Percentiles rank a stretch among this genome's conserved stretches.
phyloP scores from a whole-genome alignment of 441 rosid species.

The Erodium moschatum region DNA sequence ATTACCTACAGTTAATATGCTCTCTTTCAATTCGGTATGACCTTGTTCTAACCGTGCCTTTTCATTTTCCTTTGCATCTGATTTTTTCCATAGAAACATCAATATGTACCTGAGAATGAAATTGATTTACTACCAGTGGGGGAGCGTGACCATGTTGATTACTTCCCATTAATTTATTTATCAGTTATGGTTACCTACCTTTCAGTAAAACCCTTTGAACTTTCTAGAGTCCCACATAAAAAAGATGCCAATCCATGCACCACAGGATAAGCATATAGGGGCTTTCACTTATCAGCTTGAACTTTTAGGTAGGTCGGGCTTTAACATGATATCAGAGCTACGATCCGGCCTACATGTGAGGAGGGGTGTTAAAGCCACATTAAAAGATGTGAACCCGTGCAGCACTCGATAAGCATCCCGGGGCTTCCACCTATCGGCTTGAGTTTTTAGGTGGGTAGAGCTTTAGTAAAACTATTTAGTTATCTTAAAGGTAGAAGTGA shows the following conservation, averaged over 20 bases:
- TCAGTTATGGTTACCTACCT: not conserved
- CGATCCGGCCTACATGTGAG: no score
- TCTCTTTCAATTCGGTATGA: slow-evolving; percentile 47
- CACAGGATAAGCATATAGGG: no score
- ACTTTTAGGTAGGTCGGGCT: no score
- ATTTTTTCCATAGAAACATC: not conserved
- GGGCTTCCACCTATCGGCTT: not conserved
- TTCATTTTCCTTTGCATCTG: not conserved
- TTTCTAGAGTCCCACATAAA: no score
- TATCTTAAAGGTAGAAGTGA: not conserved
- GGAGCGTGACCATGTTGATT: not conserved
- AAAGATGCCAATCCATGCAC: no score
- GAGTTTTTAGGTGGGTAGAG: not conserved
- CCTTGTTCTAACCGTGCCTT: slow-evolving; percentile 15
- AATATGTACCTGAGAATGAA: not conserved
- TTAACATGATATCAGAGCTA: no score
- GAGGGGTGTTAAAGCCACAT: no score
- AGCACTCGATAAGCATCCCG: not conserved
- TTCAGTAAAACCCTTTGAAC: not conserved
- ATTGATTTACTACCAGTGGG: not conserved
- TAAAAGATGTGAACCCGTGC: not conserved
- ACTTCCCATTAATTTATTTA: not conserved
- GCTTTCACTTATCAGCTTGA: no score
- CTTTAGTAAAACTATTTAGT: not conserved
- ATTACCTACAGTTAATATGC: slow-evolving; percentile 34